These are phyloP conservation scores for Epichloe sibirici DNA, from an alignment of 2,329 filamentous ascomycete genomes.

Conservation along the genomic window DNA sequence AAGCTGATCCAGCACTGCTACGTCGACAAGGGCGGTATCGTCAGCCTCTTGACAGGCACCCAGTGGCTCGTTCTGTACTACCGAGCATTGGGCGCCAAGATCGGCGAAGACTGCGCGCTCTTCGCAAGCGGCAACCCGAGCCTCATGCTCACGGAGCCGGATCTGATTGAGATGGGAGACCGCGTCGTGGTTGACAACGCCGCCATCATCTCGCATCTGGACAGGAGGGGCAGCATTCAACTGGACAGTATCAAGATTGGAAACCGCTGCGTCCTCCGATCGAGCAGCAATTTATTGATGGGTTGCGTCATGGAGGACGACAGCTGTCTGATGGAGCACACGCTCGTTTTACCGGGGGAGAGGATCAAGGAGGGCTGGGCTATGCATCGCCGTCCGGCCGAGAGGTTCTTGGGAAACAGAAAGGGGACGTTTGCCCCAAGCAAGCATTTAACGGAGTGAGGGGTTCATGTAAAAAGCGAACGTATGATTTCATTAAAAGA, in stretches of 20 bases:
- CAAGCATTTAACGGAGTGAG: neutral
- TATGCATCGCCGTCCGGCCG: slow-evolving; percentile 41
- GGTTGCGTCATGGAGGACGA: slow-evolving; percentile 35
- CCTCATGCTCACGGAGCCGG: slow-evolving; percentile 44
- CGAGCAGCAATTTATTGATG: slow-evolving; percentile 37
- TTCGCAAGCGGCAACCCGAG: slow-evolving; percentile 40
- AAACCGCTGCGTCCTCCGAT: slow-evolving; percentile 38
- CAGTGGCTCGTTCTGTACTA: slow-evolving; percentile 41
- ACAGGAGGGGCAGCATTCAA: slow-evolving; percentile 43
- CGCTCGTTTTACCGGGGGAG: slow-evolving; percentile 43
- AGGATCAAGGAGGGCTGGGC: slow-evolving; percentile 35
- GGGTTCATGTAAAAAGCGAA: neutral
- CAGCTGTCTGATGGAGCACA: slow-evolving; percentile 43
- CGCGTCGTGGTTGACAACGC: slow-evolving; percentile 42
- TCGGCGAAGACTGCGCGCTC: slow-evolving; percentile 41
- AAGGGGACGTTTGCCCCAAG: neutral
- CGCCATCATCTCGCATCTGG: slow-evolving; percentile 42
- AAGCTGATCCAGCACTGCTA: slow-evolving; percentile 37
- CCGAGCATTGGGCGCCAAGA: slow-evolving; percentile 37
- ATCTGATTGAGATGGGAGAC: slow-evolving; percentile 40
- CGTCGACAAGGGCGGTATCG: slow-evolving; percentile 32
- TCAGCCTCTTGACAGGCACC: slow-evolving; percentile 40
- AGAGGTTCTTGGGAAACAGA: slow-evolving; percentile 10
- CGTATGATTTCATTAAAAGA: too few relatives aligned
- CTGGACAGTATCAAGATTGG: slow-evolving; percentile 39